Percentiles rank a stretch among this genome's conserved stretches.
These are phyloP conservation scores for Hyparrhenia diplandra DNA, from an alignment of 176 grass and related monocot genomes.

Conservation along the genomic window DNA sequence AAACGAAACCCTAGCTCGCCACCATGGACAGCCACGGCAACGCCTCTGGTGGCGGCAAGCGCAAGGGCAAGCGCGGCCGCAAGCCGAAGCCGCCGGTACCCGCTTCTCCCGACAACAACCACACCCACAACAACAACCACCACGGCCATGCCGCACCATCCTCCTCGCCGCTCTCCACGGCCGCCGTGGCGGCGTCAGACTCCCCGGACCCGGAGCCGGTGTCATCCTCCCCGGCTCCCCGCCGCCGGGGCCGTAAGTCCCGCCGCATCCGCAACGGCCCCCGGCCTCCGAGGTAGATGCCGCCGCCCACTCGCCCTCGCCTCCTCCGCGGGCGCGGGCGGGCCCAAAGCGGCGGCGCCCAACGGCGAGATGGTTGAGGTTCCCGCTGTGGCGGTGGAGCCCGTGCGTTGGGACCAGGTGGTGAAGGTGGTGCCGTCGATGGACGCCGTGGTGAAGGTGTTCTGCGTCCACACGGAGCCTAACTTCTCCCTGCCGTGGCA, in stretches of 20 bases:
- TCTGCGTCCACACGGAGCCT: conserved; percentile 88
- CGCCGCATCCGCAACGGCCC: conserved; percentile 30
- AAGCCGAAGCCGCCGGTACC: conserved; percentile 27
- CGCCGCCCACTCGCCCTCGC: background rate
- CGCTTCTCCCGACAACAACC: conserved; percentile 1
- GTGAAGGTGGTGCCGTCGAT: conserved; percentile 74
- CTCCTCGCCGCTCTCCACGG: conserved; percentile 19
- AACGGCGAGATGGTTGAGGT: conserved; percentile 17
- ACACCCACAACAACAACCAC: conserved; percentile 1
- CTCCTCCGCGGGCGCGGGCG: conserved; percentile 22
- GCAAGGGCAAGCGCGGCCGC: conserved; percentile 55
- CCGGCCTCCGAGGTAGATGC: conserved; percentile 24
- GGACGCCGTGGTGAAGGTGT: conserved; percentile 97
- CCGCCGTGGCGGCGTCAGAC: conserved; percentile 9
- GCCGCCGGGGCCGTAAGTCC: conserved; percentile 20
- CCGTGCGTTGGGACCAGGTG: conserved; percentile 75
- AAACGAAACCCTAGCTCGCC: conserved; percentile 59
- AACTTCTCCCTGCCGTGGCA: conserved; percentile 97
- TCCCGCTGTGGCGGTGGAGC: conserved; percentile 15
- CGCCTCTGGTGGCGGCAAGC: conserved; percentile 31
- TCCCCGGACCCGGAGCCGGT: conserved; percentile 24
- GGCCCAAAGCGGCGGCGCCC: conserved; percentile 8
- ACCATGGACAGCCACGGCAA: conserved; percentile 40
- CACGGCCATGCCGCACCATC: background rate
- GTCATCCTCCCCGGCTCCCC: background rate